A percentile compares a stretch with the other conserved stretches of the same genome.
These are phyloP conservation scores for Lactuca sativa DNA, from an alignment of 129 eudicot genomes.

Conservation along the genomic window DNA sequence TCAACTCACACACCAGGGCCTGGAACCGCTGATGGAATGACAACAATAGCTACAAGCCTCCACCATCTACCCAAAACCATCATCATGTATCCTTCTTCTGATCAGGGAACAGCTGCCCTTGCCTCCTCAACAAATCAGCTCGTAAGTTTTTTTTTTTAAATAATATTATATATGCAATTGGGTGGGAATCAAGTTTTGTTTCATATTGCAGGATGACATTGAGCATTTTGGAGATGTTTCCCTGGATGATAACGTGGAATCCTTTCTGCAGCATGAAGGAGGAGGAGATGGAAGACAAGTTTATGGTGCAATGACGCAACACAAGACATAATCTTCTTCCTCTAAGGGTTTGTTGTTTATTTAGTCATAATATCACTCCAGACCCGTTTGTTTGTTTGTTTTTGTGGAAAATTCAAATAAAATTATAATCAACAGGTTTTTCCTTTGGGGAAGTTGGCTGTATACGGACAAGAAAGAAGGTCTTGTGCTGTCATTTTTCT, in stretches of 20 bases:
- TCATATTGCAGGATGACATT: constrained; percentile 64
- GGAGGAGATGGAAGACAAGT: constrained; percentile 72
- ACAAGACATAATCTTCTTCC: constrained; percentile 63
- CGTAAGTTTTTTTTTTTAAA: constrained; percentile 32
- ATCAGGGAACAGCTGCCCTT: constrained; percentile 60
- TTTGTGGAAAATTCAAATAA: no score
- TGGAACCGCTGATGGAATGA: constrained; percentile 47
- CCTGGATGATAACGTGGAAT: constrained; percentile 76
- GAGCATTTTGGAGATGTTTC: constrained; percentile 77
- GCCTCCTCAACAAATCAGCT: constrained; percentile 80
- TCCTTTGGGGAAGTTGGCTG: constrained; percentile 81
- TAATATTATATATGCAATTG: no score
- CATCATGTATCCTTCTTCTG: constrained; percentile 62
- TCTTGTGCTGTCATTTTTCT: constrained; percentile 86
- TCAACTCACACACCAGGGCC: constrained; percentile 81
- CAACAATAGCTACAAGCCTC: constrained; percentile 55
- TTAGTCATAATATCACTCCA: not conserved
- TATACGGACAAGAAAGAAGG: constrained; percentile 71
- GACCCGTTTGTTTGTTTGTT: no score
- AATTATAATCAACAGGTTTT: constrained; percentile 46
- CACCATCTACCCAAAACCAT: constrained; percentile 69
- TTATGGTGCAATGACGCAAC: constrained; percentile 71
- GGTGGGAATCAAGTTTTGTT: not conserved
- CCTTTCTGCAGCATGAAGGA: constrained; percentile 65
- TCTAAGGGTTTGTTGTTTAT: constrained; percentile 48